Base-by-base conservation (phyloP, 805 yeast species). In the Candida nanaspora region DNA sequence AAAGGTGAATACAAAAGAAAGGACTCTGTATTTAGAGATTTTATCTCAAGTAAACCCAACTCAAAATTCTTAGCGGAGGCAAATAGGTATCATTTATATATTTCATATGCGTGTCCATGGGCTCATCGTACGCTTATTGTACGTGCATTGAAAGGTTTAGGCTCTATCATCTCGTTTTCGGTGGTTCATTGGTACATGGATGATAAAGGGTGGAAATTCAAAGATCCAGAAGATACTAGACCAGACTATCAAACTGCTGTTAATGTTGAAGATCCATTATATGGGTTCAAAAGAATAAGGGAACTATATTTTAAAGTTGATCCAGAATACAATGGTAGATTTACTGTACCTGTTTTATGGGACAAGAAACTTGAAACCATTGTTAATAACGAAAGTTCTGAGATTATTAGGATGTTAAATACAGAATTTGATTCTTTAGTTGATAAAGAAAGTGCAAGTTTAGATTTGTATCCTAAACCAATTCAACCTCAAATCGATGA, bases 171-270 rank as follows among this genome's bases (percentile, higher is more conserved):
- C 45, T 75, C 78, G 3, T 69, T 81, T 26, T 78, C 89, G 18
- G 87, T 86, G 31, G 97, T 91, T 11, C 94, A 88, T 60, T 88
- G 96, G 91, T 80, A 78, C 53, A 74, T 91, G 82, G 96, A 84
- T 48, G 73, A 68, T 13, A 70, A 82, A 44, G 97, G 98, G 4
- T 91, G 98, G 98, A 75, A 86, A 56, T 86, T 93, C 61, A 71
- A 76, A 28, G 63, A 66, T 22, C 16, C 16, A 19, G 59, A 61
- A 5, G 41, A 33, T 11, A 30, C 7, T 13, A 40, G 49, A 14
- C 44, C 37, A 1, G 74, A 69, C 22, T 78, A 75, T 45, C 65
- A 65, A 61, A 44, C 72, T 57, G 41, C 60, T 63, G 61, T 61
- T 39, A 69, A 77, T 20, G 72, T 80, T 10, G 70, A 68, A 37